Evolutionary conservation across 106 monocot species (phyloP), one percentile per base, ranked within the genome.

Genomic region (Posidonia australis): DNA sequence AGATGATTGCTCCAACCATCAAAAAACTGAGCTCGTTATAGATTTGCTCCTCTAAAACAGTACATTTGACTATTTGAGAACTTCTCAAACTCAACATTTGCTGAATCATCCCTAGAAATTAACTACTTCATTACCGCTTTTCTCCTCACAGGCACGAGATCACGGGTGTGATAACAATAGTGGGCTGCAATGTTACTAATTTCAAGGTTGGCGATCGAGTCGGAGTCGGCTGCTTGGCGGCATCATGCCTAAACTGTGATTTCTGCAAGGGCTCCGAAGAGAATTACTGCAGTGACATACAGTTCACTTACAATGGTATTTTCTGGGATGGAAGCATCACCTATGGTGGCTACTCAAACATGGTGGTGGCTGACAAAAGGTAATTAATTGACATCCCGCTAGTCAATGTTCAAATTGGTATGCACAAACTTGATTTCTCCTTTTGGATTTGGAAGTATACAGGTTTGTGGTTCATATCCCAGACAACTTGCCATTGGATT

Each of bases 291-390:
- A 84, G 80, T 21, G 44, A 85, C 45, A 17, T 88, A n/a, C 82
- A 84, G 68, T 80, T 82, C 74, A 92, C 87, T 17, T 87, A 84
- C 71, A 82, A 80, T 42, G 82, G 87, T 56, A 28, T 88, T 56
- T 92, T 80, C 65, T 92, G 84, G 84, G 92, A 92, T 26, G 92
- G 92, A 1, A 92, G 87, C 84, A 76, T 80, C 78, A 92, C 92
- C 31, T 92, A 88, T 51, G 92, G 92, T 28, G 92, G 92, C 44
- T 92, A 84, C 73, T 92, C 87, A 26, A 22, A 52, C 0, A 82
- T 88, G 80, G 51, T 92, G 2, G 84, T 92, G 9, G 84, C 92
- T 9, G 48, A 92, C 74, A 70, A 76, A 16, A 76, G 85, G 80
- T 92, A 18, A 13, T 5, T 24, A 22, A 26, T 20, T 22, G 10